These are phyloP conservation scores for Erucastrum elatum DNA, from an alignment of 345 rosid species.

Conservation along the genomic window DNA sequence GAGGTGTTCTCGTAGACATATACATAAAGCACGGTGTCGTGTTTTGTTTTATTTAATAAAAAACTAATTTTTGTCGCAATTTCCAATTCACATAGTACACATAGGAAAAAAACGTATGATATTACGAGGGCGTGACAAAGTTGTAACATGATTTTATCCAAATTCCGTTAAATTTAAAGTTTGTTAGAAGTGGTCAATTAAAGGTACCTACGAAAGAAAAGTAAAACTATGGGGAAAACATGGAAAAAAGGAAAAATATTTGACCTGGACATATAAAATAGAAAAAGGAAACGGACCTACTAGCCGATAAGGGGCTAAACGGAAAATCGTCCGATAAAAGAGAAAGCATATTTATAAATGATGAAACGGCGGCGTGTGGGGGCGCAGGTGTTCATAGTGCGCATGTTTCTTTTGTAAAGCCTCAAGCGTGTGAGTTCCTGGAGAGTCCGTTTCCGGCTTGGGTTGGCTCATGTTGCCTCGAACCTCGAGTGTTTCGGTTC, in stretches of 20 bases:
- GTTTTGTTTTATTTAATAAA: not conserved
- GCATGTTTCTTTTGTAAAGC: constrained; percentile 50
- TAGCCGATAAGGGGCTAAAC: constrained; percentile 28
- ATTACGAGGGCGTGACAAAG: not conserved
- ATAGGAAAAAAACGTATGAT: not conserved
- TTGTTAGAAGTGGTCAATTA: constrained; percentile 5
- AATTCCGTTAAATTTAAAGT: not conserved
- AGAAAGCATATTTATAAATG: constrained; percentile 33
- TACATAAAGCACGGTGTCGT: not conserved
- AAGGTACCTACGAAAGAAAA: not conserved
- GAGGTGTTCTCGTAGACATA: not conserved
- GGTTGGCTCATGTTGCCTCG: not conserved
- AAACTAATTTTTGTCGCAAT: not conserved
- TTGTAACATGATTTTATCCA: not conserved
- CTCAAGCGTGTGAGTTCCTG: constrained; percentile 37
- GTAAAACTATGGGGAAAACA: constrained; percentile 9
- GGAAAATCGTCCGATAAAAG: constrained; percentile 45
- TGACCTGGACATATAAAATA: not conserved
- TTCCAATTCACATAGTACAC: not conserved
- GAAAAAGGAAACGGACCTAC: constrained; percentile 24
- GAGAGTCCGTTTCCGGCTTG: constrained; percentile 8
- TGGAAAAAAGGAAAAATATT: not conserved
- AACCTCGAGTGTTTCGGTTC: constrained; percentile 1
- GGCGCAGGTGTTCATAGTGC: constrained; percentile 45
- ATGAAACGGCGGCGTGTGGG: constrained; percentile 64